A percentile compares a stretch with the other conserved stretches of the same genome.
phyloP scores from a whole-genome alignment of 73 alveolate genomes.

The Halteria grandinella region DNA sequence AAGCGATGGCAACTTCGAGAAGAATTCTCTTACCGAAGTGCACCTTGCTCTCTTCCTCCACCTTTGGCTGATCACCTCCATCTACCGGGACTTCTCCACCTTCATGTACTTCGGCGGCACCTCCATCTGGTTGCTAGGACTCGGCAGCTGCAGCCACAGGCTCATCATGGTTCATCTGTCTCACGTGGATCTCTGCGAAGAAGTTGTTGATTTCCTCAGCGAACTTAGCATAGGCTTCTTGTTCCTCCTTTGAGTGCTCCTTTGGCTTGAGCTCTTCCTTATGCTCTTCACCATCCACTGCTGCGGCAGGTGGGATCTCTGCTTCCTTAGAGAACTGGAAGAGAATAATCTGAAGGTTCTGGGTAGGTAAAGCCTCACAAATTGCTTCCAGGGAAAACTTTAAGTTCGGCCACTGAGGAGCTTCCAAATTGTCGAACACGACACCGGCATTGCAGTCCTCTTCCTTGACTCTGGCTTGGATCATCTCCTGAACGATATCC shows the following conservation, averaged over 20 bases:
- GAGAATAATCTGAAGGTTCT: conserved; percentile 86
- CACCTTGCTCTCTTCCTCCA: conserved; percentile 43
- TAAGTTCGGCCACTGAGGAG: conserved; percentile 89
- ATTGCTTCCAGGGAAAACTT: conserved; percentile 82
- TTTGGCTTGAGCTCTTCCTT: conserved; percentile 69
- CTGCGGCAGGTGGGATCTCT: conserved; percentile 23
- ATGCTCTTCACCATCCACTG: conserved; percentile 63
- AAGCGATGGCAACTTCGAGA: conserved; percentile 60
- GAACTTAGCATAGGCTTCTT: conserved; percentile 62
- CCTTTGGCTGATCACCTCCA: conserved; percentile 73
- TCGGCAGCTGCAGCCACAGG: too few relatives aligned
- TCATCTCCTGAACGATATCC: conserved; percentile 84
- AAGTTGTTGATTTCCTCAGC: conserved; percentile 46
- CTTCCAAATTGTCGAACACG: conserved; percentile 91
- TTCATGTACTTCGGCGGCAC: conserved; percentile 36
- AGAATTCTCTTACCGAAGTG: conserved; percentile 81
- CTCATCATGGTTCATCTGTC: conserved; percentile 39
- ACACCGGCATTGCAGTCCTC: conserved; percentile 98
- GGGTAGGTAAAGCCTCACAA: conserved; percentile 77
- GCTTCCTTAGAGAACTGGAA: conserved; percentile 78
- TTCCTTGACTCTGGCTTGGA: conserved; percentile 83
- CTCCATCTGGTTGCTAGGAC: conserved; percentile 49
- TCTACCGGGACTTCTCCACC: conserved; percentile 61
- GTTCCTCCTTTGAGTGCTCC: conserved; percentile 62
- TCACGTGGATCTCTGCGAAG: conserved; percentile 52